Evolutionary conservation across 495 filamentous ascomycete species (phyloP), one percentile per base, ranked within the genome.

Genomic region (Astrocystis sublimbata): DNA sequence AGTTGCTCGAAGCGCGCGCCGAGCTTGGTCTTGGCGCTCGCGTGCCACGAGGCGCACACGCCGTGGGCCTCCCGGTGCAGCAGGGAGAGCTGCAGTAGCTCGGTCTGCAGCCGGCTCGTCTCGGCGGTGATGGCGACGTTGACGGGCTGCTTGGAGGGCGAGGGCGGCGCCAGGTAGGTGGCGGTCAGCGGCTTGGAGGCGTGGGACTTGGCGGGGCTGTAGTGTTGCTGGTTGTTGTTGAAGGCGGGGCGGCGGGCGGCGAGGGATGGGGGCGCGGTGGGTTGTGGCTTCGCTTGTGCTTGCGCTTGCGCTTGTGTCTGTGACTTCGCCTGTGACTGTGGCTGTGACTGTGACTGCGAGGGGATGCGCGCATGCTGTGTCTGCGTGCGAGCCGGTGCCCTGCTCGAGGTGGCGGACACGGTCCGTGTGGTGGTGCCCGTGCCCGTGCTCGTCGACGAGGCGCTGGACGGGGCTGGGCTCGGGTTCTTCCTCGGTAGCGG

Each of bases 81-180:
- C 9, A 93, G 76, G 68, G 86, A 85, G 5, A 93, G 75, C 68
- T 92, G 89, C 23, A 92, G 75, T 21, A 94, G 79, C 66, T 92
- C 88, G 0, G 86, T 85, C 68, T 92, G 89, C 30, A 91, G 67
- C 21, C 82, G 78, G 40, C 82, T 78, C 5, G 82, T 83, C 68
- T 90, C 88, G 51, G 85, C 83, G 1, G 85, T 82, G 54, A 83
- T 60, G 26, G 80, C 80, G 17, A 84, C 72, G 63, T 83, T 85
- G 56, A 74, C 73, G 12, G 82, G 82, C 30, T 77, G 71, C 65
- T 81, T 85, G 66, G 77, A 81, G 9, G 78, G 79, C 6, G 75
- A 78, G 8, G 81, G 81, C 6, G 81, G 81, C 0, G 79, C 80
- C 51, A 84, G 80, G 72, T 72, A 82, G 41, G 73, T 74, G 31